A percentile compares a stretch with the other conserved stretches of the same genome.
These are phyloP conservation scores for Claviceps digitariae DNA, from an alignment of 2,329 filamentous ascomycete genomes.

Conservation along the genomic window DNA sequence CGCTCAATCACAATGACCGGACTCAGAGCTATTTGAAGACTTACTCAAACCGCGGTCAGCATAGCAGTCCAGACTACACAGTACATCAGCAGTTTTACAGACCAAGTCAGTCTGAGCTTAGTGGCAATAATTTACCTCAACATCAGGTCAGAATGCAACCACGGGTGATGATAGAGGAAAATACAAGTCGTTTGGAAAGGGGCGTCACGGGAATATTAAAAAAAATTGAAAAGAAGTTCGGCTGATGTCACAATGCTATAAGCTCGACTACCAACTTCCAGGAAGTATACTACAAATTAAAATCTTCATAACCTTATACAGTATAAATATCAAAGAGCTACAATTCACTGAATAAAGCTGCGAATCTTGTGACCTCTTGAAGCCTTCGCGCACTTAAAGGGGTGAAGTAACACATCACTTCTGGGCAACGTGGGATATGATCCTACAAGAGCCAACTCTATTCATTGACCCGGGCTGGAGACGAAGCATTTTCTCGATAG, in stretches of 20 bases:
- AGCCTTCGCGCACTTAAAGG: too few relatives aligned
- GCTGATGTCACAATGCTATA: conserved; percentile 21
- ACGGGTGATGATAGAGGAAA: conserved; percentile 46
- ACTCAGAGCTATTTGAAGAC: conserved; percentile 40
- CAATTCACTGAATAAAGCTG: too few relatives aligned
- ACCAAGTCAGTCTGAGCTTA: conserved; percentile 49
- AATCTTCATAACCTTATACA: too few relatives aligned
- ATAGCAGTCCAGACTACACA: conserved; percentile 31
- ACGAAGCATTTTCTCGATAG: background rate
- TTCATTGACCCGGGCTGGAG: background rate
- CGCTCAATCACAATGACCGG: conserved; percentile 35
- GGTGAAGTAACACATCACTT: too few relatives aligned
- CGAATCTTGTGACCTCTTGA: too few relatives aligned
- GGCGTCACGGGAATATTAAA: conserved; percentile 59
- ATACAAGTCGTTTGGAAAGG: conserved; percentile 53
- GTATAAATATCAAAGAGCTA: too few relatives aligned
- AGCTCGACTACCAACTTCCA: too few relatives aligned
- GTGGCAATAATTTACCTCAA: conserved; percentile 15
- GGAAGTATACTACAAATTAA: too few relatives aligned
- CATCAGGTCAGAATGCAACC: conserved; percentile 32
- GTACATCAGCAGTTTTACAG: conserved; percentile 58
- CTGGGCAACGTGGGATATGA: background rate
- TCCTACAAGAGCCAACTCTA: background rate
- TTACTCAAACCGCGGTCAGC: conserved; percentile 13
- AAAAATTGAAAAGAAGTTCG: conserved; percentile 67